A percentile compares a stretch with the other conserved stretches of the same genome.
phyloP scores from a whole-genome alignment of 768 basidiomycete genomes.

The Wakefieldia striispora region DNA sequence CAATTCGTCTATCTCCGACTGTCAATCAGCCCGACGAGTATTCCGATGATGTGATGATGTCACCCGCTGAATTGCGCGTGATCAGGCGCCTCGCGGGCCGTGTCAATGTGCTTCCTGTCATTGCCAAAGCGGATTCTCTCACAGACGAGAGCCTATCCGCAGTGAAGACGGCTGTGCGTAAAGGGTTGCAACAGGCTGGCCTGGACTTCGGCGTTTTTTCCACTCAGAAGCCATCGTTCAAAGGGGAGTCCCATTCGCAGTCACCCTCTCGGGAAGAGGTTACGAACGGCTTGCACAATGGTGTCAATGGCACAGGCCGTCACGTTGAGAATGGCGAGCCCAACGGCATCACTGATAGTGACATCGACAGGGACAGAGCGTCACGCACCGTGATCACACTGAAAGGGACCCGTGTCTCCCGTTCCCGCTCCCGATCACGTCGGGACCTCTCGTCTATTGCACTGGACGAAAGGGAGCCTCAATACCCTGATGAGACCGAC shows the following conservation, averaged over 20 bases:
- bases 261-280: constrained; percentile 16
- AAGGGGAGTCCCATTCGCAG: constrained; percentile 9
- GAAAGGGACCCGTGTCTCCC: constrained; percentile 41
- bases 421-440: constrained; percentile 74
- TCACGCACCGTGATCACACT: constrained; percentile 80
- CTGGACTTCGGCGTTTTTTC: constrained; percentile 80
- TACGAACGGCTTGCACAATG: constrained; percentile 22
- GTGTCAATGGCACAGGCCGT: constrained; percentile 28
- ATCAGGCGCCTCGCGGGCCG: constrained; percentile 72
- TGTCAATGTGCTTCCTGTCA: constrained; percentile 78
- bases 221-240: constrained; percentile 31
- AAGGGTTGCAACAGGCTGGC: constrained; percentile 60
- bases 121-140: constrained; percentile 78
- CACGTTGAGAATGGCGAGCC: constrained; percentile 27
- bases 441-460: constrained; percentile 61
- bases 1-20: constrained; percentile 49
- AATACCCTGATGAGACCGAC: constrained; percentile 54
- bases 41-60: constrained; percentile 58
- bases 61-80: constrained; percentile 75
- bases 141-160: constrained; percentile 73
- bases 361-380: constrained; percentile 49
- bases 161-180: constrained; percentile 71
- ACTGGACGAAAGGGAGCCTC: constrained; percentile 57
- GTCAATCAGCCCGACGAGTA: constrained; percentile 49
- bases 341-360: constrained; percentile 36